Conservation (phyloP, 345 rosid genomes). For the Syzygium aqueum region DNA sequence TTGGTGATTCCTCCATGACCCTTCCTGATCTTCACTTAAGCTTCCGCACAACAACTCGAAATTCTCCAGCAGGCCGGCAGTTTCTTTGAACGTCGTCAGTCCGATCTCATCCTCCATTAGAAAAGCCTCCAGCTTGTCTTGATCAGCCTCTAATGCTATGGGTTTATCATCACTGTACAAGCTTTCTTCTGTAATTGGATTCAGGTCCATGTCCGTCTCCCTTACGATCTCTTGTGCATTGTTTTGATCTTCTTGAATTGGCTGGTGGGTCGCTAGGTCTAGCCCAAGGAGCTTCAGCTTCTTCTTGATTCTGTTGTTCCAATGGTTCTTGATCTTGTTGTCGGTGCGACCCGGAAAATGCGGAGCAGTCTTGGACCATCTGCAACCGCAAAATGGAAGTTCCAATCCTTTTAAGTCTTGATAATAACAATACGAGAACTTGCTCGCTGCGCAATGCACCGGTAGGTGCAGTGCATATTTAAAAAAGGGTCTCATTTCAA, state of each 20-base stretch:
- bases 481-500: background rate
- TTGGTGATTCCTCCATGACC: conserved; percentile 11
- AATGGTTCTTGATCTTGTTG: conserved; percentile 92
- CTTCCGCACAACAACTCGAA: conserved; percentile 27
- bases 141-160: background rate
- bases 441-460: background rate
- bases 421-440: background rate
- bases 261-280: conserved; percentile 61
- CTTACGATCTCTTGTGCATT: background rate
- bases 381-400: conserved; percentile 1
- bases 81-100: conserved; percentile 8
- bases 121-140: background rate
- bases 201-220: background rate
- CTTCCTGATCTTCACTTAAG: conserved; percentile 17
- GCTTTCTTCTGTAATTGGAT: conserved; percentile 5
- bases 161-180: background rate
- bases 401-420: background rate
- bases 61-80: conserved; percentile 8
- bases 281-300: conserved; percentile 50
- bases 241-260: conserved; percentile 14
- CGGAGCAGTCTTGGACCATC: conserved; percentile 92
- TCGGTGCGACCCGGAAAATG: conserved; percentile 90
- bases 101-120: background rate
- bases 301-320: conserved; percentile 91
- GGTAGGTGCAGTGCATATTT: background rate